Conservation (phyloP, 805 yeast genomes). For the Candida maltosa region DNA sequence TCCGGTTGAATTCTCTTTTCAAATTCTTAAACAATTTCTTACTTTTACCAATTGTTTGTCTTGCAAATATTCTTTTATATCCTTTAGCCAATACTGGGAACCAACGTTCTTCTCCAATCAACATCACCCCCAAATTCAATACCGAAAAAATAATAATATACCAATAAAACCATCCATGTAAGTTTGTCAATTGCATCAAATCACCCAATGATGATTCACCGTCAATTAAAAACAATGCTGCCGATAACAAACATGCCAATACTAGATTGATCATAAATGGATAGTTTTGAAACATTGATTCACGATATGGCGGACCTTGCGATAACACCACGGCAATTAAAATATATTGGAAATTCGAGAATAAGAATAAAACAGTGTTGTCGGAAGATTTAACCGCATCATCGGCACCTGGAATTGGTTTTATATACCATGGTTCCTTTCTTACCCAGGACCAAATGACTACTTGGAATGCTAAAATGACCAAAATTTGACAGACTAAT, state of each 20-base stretch:
- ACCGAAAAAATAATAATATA: conserved; percentile 46
- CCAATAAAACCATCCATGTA: conserved; percentile 48
- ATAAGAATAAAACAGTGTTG: conserved; percentile 79
- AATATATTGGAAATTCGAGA: conserved; percentile 86
- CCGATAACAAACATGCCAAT: conserved; percentile 48
- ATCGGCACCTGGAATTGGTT: conserved; percentile 74
- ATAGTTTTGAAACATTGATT: conserved; percentile 59
- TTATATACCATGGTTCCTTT: conserved; percentile 67
- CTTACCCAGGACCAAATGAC: conserved; percentile 62
- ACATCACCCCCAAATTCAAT: conserved; percentile 48
- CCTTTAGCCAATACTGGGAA: conserved; percentile 39
- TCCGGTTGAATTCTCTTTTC: conserved; percentile 11
- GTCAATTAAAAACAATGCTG: conserved; percentile 51
- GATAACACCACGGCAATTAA: conserved; percentile 79
- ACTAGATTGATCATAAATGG: conserved; percentile 70
- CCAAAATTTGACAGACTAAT: conserved; percentile 68
- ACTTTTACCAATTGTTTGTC: conserved; percentile 20
- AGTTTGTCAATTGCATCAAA: conserved; percentile 71
- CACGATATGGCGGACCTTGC: conserved; percentile 91
- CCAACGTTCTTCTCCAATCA: conserved; percentile 42
- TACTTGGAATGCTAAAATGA: conserved; percentile 65
- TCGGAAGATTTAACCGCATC: conserved; percentile 83
- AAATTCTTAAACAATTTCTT: conserved; percentile 41
- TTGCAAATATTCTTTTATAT: conserved; percentile 32
- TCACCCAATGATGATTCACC: conserved; percentile 55